phyloP scores from a whole-genome alignment of 495 filamentous ascomycete genomes.

The Saxophila tyrrhenica region DNA sequence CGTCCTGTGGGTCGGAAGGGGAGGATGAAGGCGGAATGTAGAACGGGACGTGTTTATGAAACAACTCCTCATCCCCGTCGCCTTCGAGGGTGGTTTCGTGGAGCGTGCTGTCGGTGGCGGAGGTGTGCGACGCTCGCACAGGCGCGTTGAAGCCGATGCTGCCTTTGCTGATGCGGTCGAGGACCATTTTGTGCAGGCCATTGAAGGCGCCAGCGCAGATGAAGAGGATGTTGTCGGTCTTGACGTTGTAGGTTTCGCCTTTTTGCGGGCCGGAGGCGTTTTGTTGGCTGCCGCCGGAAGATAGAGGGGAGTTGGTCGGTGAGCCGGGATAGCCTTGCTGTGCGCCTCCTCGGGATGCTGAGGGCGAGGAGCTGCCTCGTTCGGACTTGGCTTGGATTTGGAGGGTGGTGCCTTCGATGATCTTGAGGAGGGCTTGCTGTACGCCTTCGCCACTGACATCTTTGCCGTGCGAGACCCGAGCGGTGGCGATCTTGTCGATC shows the following conservation, averaged over 20 bases:
- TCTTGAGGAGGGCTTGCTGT: constrained; percentile 89
- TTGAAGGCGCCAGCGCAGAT: constrained; percentile 93
- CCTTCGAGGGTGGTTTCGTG: constrained; percentile 35
- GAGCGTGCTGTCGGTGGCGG: constrained; percentile 1
- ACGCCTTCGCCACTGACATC: constrained; percentile 91
- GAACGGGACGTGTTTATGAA: constrained; percentile 58
- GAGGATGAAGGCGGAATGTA: constrained; percentile 35
- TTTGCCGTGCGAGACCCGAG: constrained; percentile 56
- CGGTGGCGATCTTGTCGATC: constrained; percentile 86
- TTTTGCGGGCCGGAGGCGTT: constrained; percentile 37
- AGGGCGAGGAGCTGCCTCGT: constrained; percentile 17
- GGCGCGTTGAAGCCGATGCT: constrained; percentile 87
- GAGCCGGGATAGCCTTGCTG: constrained; percentile 19
- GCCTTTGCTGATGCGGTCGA: constrained; percentile 74
- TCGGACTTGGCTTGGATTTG: constrained; percentile 81
- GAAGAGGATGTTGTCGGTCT: constrained; percentile 93
- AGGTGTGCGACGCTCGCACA: constrained; percentile 24
- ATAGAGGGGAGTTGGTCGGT: constrained; percentile 41
- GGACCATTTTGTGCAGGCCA: constrained; percentile 77
- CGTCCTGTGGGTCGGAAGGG: not conserved
- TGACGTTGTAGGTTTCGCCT: constrained; percentile 77
- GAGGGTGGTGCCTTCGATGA: constrained; percentile 90
- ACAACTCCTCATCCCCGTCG: constrained; percentile 50
- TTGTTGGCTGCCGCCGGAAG: constrained; percentile 27
- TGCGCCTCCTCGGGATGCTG: constrained; percentile 1